Conservation (phyloP, 2,329 filamentous ascomycete genomes). For the Mycosphaerella arachidis region DNA sequence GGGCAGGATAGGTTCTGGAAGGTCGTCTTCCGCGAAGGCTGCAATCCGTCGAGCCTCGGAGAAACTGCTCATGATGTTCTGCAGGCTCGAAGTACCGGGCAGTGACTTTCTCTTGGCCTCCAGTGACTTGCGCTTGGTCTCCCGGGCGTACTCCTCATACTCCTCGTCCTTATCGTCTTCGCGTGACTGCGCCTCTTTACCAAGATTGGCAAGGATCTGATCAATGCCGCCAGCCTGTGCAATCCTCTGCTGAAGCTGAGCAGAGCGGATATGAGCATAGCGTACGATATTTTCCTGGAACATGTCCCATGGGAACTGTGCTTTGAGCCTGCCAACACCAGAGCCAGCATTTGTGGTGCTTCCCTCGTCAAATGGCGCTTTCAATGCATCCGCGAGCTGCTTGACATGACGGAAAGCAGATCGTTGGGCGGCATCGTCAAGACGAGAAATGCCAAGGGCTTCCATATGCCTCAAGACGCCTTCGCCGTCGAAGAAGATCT, state of each 20-base stretch:
- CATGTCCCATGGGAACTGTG: constrained; percentile 47
- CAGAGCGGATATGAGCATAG: constrained; percentile 23
- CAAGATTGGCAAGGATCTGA: constrained; percentile 34
- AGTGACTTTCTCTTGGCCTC: constrained; percentile 11
- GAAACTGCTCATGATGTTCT: not conserved
- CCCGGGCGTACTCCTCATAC: constrained; percentile 12
- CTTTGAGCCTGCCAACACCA: constrained; percentile 43
- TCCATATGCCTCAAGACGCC: constrained; percentile 15
- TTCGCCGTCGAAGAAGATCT: constrained; percentile 23
- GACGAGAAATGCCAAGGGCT: constrained; percentile 9
- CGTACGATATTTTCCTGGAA: constrained; percentile 39
- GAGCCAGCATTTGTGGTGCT: constrained; percentile 27
- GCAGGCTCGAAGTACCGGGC: not conserved
- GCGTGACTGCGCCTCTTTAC: constrained; percentile 26
- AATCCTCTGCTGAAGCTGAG: constrained; percentile 44
- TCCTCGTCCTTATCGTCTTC: constrained; percentile 10
- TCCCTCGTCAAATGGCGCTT: constrained; percentile 10
- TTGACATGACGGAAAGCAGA: constrained; percentile 17
- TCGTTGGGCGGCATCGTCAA: constrained; percentile 8
- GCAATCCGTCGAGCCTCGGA: not conserved
- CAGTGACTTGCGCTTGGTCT: constrained; percentile 18
- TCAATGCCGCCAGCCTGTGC: constrained; percentile 41
- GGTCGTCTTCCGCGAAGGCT: not conserved
- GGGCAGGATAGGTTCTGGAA: not conserved
- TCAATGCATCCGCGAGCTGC: constrained; percentile 13